phyloP scores from a whole-genome alignment of 129 eudicot genomes.

The Centella asiatica region DNA sequence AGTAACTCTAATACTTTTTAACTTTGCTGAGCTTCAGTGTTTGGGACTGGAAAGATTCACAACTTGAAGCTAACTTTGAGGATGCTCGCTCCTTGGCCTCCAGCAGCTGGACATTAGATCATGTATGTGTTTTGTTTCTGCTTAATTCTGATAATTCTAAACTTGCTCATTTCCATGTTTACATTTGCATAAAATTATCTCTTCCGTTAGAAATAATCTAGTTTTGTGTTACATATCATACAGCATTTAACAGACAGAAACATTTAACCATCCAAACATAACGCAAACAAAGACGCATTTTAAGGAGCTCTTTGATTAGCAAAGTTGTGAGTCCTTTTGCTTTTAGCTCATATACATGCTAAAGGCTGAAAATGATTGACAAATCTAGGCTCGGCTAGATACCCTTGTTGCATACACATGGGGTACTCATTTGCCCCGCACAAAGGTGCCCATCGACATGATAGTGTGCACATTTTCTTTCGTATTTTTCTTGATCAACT shows the following conservation, averaged over 20 bases:
- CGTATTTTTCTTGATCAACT: too few species aligned
- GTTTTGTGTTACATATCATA: background rate
- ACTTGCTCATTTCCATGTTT: background rate
- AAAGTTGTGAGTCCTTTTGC: too few species aligned
- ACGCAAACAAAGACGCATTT: too few species aligned
- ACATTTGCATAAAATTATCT: too few species aligned
- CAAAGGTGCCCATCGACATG: too few species aligned
- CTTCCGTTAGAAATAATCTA: background rate
- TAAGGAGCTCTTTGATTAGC: too few species aligned
- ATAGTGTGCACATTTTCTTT: too few species aligned
- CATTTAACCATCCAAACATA: background rate
- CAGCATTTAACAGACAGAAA: background rate
- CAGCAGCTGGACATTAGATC: slow-evolving; percentile 59
- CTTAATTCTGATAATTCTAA: background rate
- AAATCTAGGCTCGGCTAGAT: too few species aligned
- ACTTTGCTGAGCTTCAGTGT: slow-evolving; percentile 34
- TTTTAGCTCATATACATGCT: too few species aligned
- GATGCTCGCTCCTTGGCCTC: slow-evolving; percentile 84
- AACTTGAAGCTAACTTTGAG: slow-evolving; percentile 56
- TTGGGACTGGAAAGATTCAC: slow-evolving; percentile 74
- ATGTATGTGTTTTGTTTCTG: slow-evolving; percentile 25
- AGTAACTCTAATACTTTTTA: background rate
- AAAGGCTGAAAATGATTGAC: too few species aligned
- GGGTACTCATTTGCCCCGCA: too few species aligned
- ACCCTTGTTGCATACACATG: too few species aligned